Evolutionary conservation across 148 eudicot genomes (phyloP).

Genomic region (Diospyros lotus): DNA sequence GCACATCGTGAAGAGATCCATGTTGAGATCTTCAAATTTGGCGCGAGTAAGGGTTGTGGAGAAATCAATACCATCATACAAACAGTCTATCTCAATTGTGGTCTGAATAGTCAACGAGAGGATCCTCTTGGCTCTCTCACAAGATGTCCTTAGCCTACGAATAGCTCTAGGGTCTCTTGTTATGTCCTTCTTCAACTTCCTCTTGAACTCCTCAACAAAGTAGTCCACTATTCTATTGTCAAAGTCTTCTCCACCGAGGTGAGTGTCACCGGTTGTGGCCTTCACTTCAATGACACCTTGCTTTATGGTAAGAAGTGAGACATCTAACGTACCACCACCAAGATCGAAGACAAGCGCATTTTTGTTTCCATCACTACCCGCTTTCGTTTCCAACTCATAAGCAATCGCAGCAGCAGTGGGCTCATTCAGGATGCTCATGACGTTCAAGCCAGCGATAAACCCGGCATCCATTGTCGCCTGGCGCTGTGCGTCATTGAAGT

Average conservation of each 20-base stretch:
- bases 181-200: constrained; percentile 38
- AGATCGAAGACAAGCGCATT: constrained; percentile 39
- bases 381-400: constrained; percentile 38
- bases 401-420: constrained; percentile 46
- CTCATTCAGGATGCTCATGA: constrained; percentile 37
- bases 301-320: constrained; percentile 36
- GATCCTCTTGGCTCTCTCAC: constrained; percentile 39
- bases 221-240: constrained; percentile 39
- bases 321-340: constrained; percentile 43
- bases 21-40: constrained; percentile 39
- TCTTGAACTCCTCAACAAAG: constrained; percentile 38
- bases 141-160: constrained; percentile 32
- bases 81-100: constrained; percentile 36
- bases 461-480: constrained; percentile 46
- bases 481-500: constrained; percentile 41
- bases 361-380: constrained; percentile 23
- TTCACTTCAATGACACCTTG: constrained; percentile 34
- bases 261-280: constrained; percentile 35
- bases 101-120: constrained; percentile 38
- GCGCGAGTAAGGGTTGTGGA: constrained; percentile 39
- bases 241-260: constrained; percentile 44
- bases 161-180: constrained; percentile 42
- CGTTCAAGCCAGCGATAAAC: constrained; percentile 38
- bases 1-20: constrained; percentile 34
- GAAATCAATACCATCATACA: constrained; percentile 38